phyloP scores from a whole-genome alignment of 768 basidiomycete species.

The Podaxis sp. region DNA sequence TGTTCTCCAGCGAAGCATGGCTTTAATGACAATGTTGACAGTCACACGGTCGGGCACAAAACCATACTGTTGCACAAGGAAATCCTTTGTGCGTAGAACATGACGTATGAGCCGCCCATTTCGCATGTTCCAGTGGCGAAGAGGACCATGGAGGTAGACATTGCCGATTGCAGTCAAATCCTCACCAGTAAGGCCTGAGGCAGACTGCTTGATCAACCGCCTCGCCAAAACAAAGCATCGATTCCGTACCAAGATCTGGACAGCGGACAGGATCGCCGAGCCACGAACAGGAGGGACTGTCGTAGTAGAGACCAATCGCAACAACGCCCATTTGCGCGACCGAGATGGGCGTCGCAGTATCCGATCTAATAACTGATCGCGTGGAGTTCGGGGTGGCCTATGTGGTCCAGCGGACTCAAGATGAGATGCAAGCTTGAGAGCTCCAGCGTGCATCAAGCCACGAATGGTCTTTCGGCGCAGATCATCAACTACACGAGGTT shows the following conservation, averaged over 20 bases:
- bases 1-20: conserved; percentile 51
- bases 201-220: conserved; percentile 33
- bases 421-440: conserved; percentile 1
- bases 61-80: conserved; percentile 41
- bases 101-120: conserved; percentile 48
- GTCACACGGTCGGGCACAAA: conserved; percentile 71
- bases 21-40: conserved; percentile 66
- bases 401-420: neutral
- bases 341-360: neutral
- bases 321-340: neutral
- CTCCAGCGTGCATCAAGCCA: conserved; percentile 29
- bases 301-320: neutral
- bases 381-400: neutral
- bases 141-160: conserved; percentile 48
- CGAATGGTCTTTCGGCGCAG: conserved; percentile 33
- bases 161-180: conserved; percentile 53
- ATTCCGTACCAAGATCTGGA: conserved; percentile 40
- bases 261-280: conserved; percentile 31
- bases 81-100: conserved; percentile 37
- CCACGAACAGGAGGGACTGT: conserved; percentile 21
- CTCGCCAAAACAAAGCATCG: conserved; percentile 45
- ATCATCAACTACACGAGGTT: conserved; percentile 18
- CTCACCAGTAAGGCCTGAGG: conserved; percentile 24
- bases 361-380: neutral
- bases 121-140: conserved; percentile 30